Evolutionary conservation across 1,139 yeast genomes (phyloP), one percentile per base, ranked within the genome.

Genomic region (Debaryomycetaceae sp.): DNA sequence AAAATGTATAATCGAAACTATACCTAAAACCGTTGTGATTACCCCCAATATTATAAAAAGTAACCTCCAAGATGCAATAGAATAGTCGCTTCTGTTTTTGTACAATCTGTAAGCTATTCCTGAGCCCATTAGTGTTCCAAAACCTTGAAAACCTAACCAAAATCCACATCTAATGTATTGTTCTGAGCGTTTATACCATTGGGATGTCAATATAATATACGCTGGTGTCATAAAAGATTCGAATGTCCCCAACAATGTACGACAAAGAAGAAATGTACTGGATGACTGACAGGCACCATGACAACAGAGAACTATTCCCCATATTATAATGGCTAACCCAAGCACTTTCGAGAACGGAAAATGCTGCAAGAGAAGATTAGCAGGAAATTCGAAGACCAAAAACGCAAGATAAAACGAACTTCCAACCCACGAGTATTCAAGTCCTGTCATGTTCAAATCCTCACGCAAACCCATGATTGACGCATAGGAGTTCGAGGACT

Each of bases 221-320:
- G 82, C 81, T 1, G 85, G 87, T 14, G 81, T 62, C 6, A 63
- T 53, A 33, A 78, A 67, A 35, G 77, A 67, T 53, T 82, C 88
- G 35, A 79, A 65, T 39, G 70, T 56, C 1, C 88, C 89, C 28
- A 81, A 52, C 15, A 65, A 40, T 1, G 62, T 55, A 43, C 70
- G 52, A 36, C 63, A 55, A 3, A 62, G 53, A 37, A 63, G 44
- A 35, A 65, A 63, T 0, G 68, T 18, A 4, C 34, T 69, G 31
- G 59, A 52, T 40, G 56, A 61, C 5, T 56, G 42, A 6, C 65
- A 58, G 7, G 56, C 59, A 3, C 67, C 46, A 41, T 61, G 65
- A 33, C 63, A 51, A 15, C 58, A 47, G 32, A 65, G 47, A 14
- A 63, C 45, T 14, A 49, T 42, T 2, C 69, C 70, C 71, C 70